Base-by-base conservation (phyloP, 2,329 filamentous ascomycete genomes). In the Neonectria sp. region DNA sequence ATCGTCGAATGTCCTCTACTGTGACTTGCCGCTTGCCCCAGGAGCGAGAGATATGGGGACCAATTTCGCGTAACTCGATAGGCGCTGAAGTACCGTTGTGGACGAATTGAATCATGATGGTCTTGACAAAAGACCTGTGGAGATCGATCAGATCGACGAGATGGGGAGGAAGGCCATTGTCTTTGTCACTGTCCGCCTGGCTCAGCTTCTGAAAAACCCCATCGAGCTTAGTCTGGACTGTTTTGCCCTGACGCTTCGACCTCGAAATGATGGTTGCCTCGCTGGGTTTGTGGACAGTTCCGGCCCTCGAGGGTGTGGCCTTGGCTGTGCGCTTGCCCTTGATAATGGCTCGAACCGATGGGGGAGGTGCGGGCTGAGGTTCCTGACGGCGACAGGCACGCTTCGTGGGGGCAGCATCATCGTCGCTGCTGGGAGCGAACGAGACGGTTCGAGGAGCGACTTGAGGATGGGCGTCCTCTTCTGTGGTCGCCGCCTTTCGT, bases 11-110 rank as follows among this genome's bases (percentile, higher is more conserved):
- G 73, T 95, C 92, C 46, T 90, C 88, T 0, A 88, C 81, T 0
- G 85, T 87, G 17, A 94, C 91, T 63, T 86, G 85, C 35, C 92
- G 86, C 81, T 92, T 94, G 66, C 92, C 91, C 92, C 92, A 95
- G 43, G 91, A 83, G 70, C 89, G 87, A 13, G 91, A 88, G 46
- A 93, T 84, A 63, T 90, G 86, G 11, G 89, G 89, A 37, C 88
- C 85, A 40, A 95, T 84, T 33, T 85, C 82, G 40, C 86, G 83
- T 51, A 94, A 79, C 73, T 94, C 91, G 27, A 90, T 88, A 0
- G 93, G 90, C 0, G 88, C 84, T 53, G 85, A 83, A 33, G 83
- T 82, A 66, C 91, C 90, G 78, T 92, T 89, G 79, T 95, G 92
- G 1, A 91, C 91, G 67, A 90, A 87, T 74, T 94, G 91, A 11